These are phyloP conservation scores for Oryza australiensis DNA, from an alignment of 176 grass and related monocot genomes.

Conservation along the genomic window DNA sequence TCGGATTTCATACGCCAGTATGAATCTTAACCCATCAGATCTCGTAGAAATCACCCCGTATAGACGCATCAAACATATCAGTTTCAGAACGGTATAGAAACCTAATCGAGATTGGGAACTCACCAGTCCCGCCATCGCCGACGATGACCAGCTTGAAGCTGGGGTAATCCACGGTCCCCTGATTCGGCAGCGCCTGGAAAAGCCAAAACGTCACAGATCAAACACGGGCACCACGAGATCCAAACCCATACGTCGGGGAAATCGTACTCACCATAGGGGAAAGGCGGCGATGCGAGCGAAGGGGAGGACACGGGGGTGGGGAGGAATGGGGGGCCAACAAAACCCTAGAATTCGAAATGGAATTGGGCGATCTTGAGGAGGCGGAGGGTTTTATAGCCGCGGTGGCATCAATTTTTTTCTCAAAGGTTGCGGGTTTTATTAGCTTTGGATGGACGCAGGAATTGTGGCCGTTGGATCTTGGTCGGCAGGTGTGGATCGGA, in stretches of 20 bases:
- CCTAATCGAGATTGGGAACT: neutral
- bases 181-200: constrained; percentile 73
- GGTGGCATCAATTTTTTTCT: neutral
- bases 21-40: neutral
- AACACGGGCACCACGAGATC: neutral
- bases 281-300: constrained; percentile 5
- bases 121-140: constrained; percentile 87
- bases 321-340: neutral
- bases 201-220: neutral
- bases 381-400: constrained; percentile 48
- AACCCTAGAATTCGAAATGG: constrained; percentile 57
- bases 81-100: neutral
- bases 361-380: constrained; percentile 36
- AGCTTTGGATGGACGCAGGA: constrained; percentile 69
- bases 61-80: neutral
- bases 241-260: neutral
- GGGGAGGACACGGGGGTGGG: neutral
- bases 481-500: constrained; percentile 29
- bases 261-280: constrained; percentile 33
- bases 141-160: constrained; percentile 93
- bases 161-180: constrained; percentile 81
- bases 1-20: neutral
- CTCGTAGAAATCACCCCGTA: neutral
- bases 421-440: constrained; percentile 19
- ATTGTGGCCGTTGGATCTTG: constrained; percentile 52